These are phyloP conservation scores for Rutstroemia sp. DNA, from an alignment of 2,329 filamentous ascomycete species.

Conservation along the genomic window DNA sequence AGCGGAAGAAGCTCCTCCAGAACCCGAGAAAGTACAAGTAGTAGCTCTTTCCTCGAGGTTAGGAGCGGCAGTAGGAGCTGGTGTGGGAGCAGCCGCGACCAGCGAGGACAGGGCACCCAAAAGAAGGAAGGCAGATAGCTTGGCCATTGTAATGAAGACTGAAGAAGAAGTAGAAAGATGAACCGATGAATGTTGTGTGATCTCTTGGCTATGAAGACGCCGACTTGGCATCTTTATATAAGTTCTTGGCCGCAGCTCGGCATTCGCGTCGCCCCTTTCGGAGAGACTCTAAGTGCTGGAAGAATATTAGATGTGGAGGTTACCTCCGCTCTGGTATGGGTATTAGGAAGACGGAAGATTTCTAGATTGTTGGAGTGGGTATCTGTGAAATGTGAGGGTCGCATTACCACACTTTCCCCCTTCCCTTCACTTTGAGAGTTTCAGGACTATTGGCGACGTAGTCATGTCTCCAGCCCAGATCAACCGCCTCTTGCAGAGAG, in stretches of 20 bases:
- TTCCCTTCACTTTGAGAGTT: too few species aligned
- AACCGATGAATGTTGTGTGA: neutral
- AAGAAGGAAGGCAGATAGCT: neutral
- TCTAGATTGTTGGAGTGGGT: neutral
- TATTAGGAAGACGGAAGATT: neutral
- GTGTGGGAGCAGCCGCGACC: neutral
- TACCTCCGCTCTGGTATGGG: neutral
- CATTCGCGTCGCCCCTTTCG: neutral
- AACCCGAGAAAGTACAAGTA: slow-evolving; percentile 48
- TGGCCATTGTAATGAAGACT: slow-evolving; percentile 1
- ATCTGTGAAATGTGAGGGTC: neutral
- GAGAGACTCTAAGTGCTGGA: slow-evolving; percentile 1
- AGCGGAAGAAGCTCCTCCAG: slow-evolving; percentile 35
- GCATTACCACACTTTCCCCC: neutral
- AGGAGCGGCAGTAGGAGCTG: neutral
- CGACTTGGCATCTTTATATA: slow-evolving; percentile 4
- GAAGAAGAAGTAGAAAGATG: neutral
- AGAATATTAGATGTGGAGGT: neutral
- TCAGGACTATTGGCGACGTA: too few species aligned
- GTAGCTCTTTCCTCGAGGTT: slow-evolving; percentile 15
- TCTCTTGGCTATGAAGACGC: neutral
- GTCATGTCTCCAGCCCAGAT: too few species aligned
- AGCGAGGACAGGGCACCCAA: slow-evolving; percentile 3
- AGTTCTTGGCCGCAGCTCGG: neutral
- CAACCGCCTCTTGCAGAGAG: too few species aligned